phyloP scores from a whole-genome alignment of 345 rosid species.

The Bruguiera gymnorhiza region DNA sequence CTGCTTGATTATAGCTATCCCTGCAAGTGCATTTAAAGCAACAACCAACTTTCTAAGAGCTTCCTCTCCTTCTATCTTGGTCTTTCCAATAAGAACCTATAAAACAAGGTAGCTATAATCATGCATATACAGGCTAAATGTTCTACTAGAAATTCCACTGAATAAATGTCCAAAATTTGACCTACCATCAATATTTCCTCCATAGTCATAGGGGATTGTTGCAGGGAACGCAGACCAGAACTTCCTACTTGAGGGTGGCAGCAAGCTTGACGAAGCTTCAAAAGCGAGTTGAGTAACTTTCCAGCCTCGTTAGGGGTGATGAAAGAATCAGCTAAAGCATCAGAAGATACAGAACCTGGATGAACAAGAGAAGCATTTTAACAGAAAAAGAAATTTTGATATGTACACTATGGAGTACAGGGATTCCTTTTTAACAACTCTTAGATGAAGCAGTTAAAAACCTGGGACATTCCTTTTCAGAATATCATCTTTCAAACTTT shows the following conservation, averaged over 20 bases:
- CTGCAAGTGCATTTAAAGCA: conserved; percentile 95
- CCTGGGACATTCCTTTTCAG: conserved; percentile 66
- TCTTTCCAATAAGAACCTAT: conserved; percentile 90
- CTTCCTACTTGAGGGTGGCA: conserved; percentile 99
- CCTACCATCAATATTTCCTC: conserved; percentile 81
- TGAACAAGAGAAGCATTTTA: conserved; percentile 7
- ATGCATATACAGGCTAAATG: conserved; percentile 15
- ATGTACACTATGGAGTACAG: not conserved
- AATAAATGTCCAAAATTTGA: conserved; percentile 5
- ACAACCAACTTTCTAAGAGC: conserved; percentile 74
- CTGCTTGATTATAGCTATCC: conserved; percentile 74
- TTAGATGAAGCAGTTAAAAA: conserved; percentile 27
- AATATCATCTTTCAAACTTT: conserved; percentile 73
- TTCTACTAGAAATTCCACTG: not conserved
- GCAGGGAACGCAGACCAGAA: conserved; percentile 86
- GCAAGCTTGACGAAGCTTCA: conserved; percentile 99
- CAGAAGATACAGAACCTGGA: conserved; percentile 48
- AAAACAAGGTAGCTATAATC: conserved; percentile 18
- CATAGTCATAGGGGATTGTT: conserved; percentile 95
- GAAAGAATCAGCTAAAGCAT: conserved; percentile 41
- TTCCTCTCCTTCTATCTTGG: conserved; percentile 92
- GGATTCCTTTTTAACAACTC: conserved; percentile 8
- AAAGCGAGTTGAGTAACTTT: conserved; percentile 79
- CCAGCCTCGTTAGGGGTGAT: conserved; percentile 82
- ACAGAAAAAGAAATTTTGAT: not conserved